These are phyloP conservation scores for Pulveroboletus sp. DNA, from an alignment of 768 basidiomycete species.

Conservation along the genomic window DNA sequence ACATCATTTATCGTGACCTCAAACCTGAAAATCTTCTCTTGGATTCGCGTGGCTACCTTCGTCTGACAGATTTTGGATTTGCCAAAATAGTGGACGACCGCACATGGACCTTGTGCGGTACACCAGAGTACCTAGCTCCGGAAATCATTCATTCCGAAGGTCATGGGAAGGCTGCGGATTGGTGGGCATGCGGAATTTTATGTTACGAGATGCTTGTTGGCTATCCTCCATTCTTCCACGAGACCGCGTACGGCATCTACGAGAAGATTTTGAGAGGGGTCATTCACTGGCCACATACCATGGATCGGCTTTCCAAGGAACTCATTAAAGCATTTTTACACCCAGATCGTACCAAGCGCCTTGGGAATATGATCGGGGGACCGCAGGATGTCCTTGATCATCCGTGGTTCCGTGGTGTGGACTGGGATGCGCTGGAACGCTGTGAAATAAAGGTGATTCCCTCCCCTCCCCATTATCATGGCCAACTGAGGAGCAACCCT, in stretches of 20 bases:
- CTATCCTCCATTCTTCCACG: conserved; percentile 97
- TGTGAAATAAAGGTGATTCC: conserved; percentile 76
- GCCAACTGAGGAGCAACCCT: background rate
- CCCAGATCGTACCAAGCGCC: conserved; percentile 85
- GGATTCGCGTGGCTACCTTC: conserved; percentile 89
- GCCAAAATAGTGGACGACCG: conserved; percentile 97
- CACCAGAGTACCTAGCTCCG: conserved; percentile 95
- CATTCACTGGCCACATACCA: conserved; percentile 86
- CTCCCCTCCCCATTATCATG: conserved; percentile 4
- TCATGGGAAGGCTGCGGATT: conserved; percentile 97
- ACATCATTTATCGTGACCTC: conserved; percentile 97
- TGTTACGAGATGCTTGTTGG: conserved; percentile 99
- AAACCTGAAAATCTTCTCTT: conserved; percentile 99
- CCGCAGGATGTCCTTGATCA: conserved; percentile 89
- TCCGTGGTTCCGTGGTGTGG: conserved; percentile 94
- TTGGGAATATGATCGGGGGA: conserved; percentile 92
- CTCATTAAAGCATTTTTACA: conserved; percentile 87
- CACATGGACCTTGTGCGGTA: conserved; percentile 97
- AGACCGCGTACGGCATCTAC: conserved; percentile 97
- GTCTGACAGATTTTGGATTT: conserved; percentile 97
- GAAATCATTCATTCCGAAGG: conserved; percentile 98
- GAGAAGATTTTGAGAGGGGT: conserved; percentile 92
- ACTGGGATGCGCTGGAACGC: conserved; percentile 85
- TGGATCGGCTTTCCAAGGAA: conserved; percentile 88
- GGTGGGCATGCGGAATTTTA: conserved; percentile 98